Conservation (phyloP, 2,329 filamentous ascomycete genomes). For the Leptographium procerum region DNA sequence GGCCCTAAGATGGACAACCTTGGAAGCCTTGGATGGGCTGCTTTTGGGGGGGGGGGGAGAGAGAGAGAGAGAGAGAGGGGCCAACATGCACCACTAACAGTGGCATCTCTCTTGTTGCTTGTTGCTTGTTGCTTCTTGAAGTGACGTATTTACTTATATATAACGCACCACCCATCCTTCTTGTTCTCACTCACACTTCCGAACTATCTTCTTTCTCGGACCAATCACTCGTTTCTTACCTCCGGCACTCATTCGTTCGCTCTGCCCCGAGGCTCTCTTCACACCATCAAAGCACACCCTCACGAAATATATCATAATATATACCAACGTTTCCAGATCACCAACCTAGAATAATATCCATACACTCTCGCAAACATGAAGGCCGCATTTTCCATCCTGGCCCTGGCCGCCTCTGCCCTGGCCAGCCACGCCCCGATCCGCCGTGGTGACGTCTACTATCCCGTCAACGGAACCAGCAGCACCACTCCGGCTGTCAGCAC, state of each 20-base stretch:
- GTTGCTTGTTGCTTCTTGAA: no score
- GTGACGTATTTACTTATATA: neutral
- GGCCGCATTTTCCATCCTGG: constrained; percentile 20
- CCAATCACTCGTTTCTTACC: neutral
- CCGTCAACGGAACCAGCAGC: constrained; percentile 2
- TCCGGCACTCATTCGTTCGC: neutral
- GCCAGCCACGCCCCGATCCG: neutral
- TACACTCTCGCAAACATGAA: constrained; percentile 18
- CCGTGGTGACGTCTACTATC: neutral
- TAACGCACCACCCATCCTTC: neutral
- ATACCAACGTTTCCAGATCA: neutral
- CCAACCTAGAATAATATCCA: neutral
- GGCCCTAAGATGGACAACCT: no score
- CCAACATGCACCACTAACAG: no score
- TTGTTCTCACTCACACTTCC: neutral
- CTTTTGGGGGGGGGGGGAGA: no score
- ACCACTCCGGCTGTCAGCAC: constrained; percentile 12
- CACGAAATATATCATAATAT: no score
- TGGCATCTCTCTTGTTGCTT: no score
- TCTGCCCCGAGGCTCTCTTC: neutral
- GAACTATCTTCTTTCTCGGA: neutral
- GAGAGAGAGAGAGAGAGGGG: no score
- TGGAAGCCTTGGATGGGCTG: no score
- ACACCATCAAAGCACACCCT: neutral
- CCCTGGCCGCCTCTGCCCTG: constrained; percentile 18